Evolutionary conservation across 768 basidiomycete genomes (phyloP).

Genomic region (Boletellus emodensis): DNA sequence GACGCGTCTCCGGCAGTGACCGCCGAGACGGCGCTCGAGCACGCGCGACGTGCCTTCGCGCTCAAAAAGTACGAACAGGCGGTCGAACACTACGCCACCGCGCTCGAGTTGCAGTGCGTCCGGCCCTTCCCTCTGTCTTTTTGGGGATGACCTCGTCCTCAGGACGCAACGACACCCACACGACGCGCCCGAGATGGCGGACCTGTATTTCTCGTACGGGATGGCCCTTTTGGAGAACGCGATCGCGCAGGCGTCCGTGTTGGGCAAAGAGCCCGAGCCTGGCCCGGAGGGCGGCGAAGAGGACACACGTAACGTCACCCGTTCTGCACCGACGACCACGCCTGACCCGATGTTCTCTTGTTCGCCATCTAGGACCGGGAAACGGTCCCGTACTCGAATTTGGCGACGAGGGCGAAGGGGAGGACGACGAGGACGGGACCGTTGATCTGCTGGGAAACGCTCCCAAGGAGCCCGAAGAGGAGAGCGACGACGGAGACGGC

Average conservation of each 20-base stretch:
- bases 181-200: slow-evolving; percentile 77
- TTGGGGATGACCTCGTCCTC: slow-evolving; percentile 12
- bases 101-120: slow-evolving; percentile 80
- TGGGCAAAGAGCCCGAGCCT: slow-evolving; percentile 77
- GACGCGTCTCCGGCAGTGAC: slow-evolving; percentile 31
- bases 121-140: not conserved
- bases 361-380: slow-evolving; percentile 28
- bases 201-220: slow-evolving; percentile 88
- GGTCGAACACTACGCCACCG: slow-evolving; percentile 77
- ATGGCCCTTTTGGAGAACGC: slow-evolving; percentile 93
- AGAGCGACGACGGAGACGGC: slow-evolving; percentile 51
- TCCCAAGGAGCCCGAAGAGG: slow-evolving; percentile 47
- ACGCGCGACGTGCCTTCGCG: slow-evolving; percentile 85
- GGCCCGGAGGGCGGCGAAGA: slow-evolving; percentile 40
- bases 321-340: not conserved
- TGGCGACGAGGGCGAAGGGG: slow-evolving; percentile 72
- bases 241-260: slow-evolving; percentile 77
- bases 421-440: slow-evolving; percentile 53
- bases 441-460: slow-evolving; percentile 66
- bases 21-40: slow-evolving; percentile 63
- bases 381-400: slow-evolving; percentile 71
- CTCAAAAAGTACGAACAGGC: slow-evolving; percentile 84
- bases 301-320: slow-evolving; percentile 31
- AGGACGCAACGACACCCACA: slow-evolving; percentile 78
- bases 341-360: slow-evolving; percentile 1